These are phyloP conservation scores for Leccinum truebloodii DNA, from an alignment of 768 basidiomycete species.

Conservation along the genomic window DNA sequence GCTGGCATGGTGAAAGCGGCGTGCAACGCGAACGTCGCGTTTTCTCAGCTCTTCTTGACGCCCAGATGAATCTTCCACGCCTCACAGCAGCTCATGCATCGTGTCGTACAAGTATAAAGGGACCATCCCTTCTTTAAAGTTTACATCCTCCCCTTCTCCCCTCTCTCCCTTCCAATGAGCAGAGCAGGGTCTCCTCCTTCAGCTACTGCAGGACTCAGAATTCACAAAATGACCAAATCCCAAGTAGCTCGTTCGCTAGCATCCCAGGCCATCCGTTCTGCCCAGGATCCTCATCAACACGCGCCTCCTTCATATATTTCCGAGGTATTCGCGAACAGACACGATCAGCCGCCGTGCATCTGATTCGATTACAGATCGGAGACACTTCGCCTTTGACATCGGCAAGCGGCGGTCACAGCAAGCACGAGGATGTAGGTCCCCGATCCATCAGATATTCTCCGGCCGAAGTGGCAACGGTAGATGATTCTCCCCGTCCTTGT, in stretches of 20 bases:
- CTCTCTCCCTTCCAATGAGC: constrained; percentile 9
- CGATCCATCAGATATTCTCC: constrained; percentile 11
- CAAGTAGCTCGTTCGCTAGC: constrained; percentile 2
- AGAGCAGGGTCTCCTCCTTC: not conserved
- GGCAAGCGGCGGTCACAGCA: constrained; percentile 4
- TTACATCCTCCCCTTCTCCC: not conserved
- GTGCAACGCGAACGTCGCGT: constrained; percentile 24
- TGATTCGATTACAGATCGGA: constrained; percentile 20
- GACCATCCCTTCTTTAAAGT: not conserved
- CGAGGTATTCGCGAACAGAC: constrained; percentile 16
- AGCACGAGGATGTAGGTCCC: constrained; percentile 5
- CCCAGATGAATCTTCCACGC: constrained; percentile 20
- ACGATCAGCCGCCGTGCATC: constrained; percentile 8
- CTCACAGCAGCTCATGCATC: constrained; percentile 11
- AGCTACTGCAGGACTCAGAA: constrained; percentile 12
- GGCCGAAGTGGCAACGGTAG: constrained; percentile 18
- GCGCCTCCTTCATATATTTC: constrained; percentile 5
- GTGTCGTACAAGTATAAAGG: constrained; percentile 22
- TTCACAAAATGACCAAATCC: constrained; percentile 14
- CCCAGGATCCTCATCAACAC: constrained; percentile 17
- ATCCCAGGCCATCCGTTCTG: constrained; percentile 8
- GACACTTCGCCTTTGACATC: constrained; percentile 15
- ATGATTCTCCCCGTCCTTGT: constrained; percentile 5
- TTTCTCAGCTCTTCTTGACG: constrained; percentile 9
- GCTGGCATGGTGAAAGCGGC: constrained; percentile 22